Conservation (phyloP, 148 eudicot species). For the Arctostaphylos glauca region DNA sequence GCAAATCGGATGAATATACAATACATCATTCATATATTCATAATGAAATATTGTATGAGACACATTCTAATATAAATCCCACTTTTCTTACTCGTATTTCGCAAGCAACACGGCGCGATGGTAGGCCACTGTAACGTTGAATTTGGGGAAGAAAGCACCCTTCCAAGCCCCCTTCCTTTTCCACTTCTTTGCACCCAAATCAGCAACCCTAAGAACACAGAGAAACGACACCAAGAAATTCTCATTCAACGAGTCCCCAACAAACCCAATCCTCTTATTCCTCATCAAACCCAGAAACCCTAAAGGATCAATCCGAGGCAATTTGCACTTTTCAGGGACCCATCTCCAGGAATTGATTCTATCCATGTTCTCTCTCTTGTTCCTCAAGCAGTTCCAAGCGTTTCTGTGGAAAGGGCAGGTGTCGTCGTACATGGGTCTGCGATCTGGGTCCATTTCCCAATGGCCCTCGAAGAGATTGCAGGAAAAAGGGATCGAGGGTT, state of each 20-base stretch:
- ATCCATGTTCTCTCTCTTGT: slow-evolving; percentile 62
- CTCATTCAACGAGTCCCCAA: slow-evolving; percentile 92
- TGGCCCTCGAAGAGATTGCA: slow-evolving; percentile 69
- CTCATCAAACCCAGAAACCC: slow-evolving; percentile 70
- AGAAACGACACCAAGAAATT: slow-evolving; percentile 66
- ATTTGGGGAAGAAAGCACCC: slow-evolving; percentile 78
- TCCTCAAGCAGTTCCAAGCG: slow-evolving; percentile 80
- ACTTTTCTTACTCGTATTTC: slow-evolving; percentile 55
- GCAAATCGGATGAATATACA: not conserved
- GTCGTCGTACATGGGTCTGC: slow-evolving; percentile 57
- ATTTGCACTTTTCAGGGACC: slow-evolving; percentile 65
- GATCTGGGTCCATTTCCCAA: slow-evolving; percentile 66
- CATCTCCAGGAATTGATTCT: slow-evolving; percentile 81
- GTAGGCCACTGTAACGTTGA: slow-evolving; percentile 80
- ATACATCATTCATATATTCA: not conserved
- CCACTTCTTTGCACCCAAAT: slow-evolving; percentile 78
- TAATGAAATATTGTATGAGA: not conserved
- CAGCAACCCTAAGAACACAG: slow-evolving; percentile 70
- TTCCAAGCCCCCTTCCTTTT: slow-evolving; percentile 90
- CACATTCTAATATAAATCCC: not conserved
- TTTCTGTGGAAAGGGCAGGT: slow-evolving; percentile 88
- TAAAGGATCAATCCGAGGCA: slow-evolving; percentile 55
- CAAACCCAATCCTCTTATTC: slow-evolving; percentile 73
- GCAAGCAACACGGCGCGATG: slow-evolving; percentile 93
- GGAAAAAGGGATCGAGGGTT: slow-evolving; percentile 13